A percentile compares a stretch with the other conserved stretches of the same genome.
Evolutionary conservation across 805 yeast species (phyloP).

Genomic region (Cyberlindnera sargentensis): DNA sequence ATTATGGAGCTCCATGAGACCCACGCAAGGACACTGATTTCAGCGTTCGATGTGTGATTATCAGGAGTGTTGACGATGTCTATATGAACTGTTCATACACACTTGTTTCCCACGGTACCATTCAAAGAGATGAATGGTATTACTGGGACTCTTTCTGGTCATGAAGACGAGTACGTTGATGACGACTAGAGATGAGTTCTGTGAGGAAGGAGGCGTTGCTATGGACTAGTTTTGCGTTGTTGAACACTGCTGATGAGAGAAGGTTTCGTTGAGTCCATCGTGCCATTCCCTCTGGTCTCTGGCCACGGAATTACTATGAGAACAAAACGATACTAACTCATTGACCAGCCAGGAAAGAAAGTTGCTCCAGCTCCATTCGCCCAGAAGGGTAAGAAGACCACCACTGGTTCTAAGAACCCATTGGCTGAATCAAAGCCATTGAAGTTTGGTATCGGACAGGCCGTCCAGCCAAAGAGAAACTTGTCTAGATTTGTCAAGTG

Average conservation of each 20-base stretch:
- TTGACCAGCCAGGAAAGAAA: constrained; percentile 56
- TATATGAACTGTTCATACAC: neutral
- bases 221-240: too few species aligned
- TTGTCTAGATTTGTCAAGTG: constrained; percentile 96
- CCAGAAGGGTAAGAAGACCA: constrained; percentile 55
- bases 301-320: neutral
- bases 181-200: too few species aligned
- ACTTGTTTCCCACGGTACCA: too few species aligned
- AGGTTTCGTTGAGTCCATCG: neutral
- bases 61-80: constrained; percentile 26
- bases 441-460: constrained; percentile 96
- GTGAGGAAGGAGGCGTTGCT: too few species aligned
- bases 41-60: constrained; percentile 1
- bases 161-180: too few species aligned
- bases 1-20: constrained; percentile 23
- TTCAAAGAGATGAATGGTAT: too few species aligned
- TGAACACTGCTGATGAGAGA: neutral
- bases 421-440: constrained; percentile 84
- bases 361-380: constrained; percentile 99
- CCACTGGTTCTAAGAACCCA: constrained; percentile 70
- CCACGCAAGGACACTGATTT: neutral
- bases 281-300: neutral
- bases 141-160: too few species aligned
- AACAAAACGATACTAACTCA: constrained; percentile 24
- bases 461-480: constrained; percentile 91